A percentile compares a stretch with the other conserved stretches of the same genome.
Evolutionary conservation across 345 rosid species (phyloP).

Genomic region (Sisymbrium altissimum): DNA sequence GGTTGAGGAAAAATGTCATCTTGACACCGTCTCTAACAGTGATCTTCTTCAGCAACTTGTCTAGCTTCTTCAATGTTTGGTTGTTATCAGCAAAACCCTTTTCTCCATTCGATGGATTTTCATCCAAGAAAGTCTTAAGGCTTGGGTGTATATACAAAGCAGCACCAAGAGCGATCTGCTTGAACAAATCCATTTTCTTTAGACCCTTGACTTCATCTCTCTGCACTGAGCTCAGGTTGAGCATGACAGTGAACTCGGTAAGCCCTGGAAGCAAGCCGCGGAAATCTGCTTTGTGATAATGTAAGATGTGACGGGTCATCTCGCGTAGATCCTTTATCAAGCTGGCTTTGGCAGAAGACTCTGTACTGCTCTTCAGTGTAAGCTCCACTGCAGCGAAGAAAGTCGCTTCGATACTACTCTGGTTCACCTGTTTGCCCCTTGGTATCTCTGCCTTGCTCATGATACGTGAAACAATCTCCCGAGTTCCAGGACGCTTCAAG

Average conservation of each 20-base stretch:
- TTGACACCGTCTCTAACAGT: slow-evolving; percentile 71
- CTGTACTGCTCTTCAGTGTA: slow-evolving; percentile 50
- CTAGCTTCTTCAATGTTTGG: slow-evolving; percentile 49
- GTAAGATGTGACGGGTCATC: slow-evolving; percentile 77
- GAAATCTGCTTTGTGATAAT: slow-evolving; percentile 76
- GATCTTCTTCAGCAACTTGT: slow-evolving; percentile 43
- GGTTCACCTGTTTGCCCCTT: slow-evolving; percentile 44
- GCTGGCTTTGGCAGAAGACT: slow-evolving; percentile 51
- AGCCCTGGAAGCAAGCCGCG: slow-evolving; percentile 84
- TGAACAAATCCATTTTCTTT: slow-evolving; percentile 46
- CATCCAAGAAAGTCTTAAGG: slow-evolving; percentile 34
- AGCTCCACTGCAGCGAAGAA: slow-evolving; percentile 74
- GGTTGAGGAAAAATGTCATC: slow-evolving; percentile 70
- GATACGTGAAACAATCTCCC: slow-evolving; percentile 50
- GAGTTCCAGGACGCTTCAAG: slow-evolving; percentile 46
- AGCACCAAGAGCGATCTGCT: slow-evolving; percentile 62
- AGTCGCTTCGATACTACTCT: slow-evolving; percentile 28
- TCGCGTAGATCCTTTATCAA: slow-evolving; percentile 79
- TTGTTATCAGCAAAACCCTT: slow-evolving; percentile 31
- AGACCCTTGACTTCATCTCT: slow-evolving; percentile 47
- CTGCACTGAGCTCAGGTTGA: slow-evolving; percentile 62
- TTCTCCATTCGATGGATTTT: slow-evolving; percentile 9
- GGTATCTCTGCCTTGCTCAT: slow-evolving; percentile 60
- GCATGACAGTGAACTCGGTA: slow-evolving; percentile 67
- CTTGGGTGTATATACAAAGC: slow-evolving; percentile 69